phyloP scores from a whole-genome alignment of 441 rosid genomes.

The Jatropha podagrica region DNA sequence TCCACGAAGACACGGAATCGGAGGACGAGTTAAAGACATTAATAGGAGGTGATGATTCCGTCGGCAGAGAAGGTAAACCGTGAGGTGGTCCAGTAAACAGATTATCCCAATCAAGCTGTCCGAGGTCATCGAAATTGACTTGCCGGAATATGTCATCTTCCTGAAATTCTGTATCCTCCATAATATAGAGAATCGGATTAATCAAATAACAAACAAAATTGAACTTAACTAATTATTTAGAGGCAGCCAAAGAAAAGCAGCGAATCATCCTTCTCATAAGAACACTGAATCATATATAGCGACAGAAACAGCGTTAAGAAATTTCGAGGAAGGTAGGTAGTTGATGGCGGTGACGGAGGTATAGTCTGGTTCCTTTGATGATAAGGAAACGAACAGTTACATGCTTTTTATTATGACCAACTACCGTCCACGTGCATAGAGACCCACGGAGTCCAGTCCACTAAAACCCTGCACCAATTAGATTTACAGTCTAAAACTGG shows the following conservation, averaged over 20 bases:
- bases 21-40: conserved; percentile 25
- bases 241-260: not conserved
- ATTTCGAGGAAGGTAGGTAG: not conserved
- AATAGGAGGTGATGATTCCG: conserved; percentile 15
- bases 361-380: not conserved
- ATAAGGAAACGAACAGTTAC: not conserved
- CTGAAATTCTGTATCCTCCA: conserved; percentile 24
- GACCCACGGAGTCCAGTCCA: not conserved
- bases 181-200: not conserved
- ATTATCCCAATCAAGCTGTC: conserved; percentile 33
- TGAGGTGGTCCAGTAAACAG: conserved; percentile 29
- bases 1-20: conserved; percentile 38
- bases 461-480: too few relatives aligned
- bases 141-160: conserved; percentile 21
- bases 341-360: not conserved
- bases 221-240: not conserved
- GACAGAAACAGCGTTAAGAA: not conserved
- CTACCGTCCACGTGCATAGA: not conserved
- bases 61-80: conserved; percentile 11
- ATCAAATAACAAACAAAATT: too few relatives aligned
- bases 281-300: not conserved
- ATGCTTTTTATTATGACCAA: not conserved
- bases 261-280: not conserved
- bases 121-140: conserved; percentile 14
- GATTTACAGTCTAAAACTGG: not conserved